These are phyloP conservation scores for Phytophthora syringae DNA, from an alignment of 352 stramenopile species.

Conservation along the genomic window DNA sequence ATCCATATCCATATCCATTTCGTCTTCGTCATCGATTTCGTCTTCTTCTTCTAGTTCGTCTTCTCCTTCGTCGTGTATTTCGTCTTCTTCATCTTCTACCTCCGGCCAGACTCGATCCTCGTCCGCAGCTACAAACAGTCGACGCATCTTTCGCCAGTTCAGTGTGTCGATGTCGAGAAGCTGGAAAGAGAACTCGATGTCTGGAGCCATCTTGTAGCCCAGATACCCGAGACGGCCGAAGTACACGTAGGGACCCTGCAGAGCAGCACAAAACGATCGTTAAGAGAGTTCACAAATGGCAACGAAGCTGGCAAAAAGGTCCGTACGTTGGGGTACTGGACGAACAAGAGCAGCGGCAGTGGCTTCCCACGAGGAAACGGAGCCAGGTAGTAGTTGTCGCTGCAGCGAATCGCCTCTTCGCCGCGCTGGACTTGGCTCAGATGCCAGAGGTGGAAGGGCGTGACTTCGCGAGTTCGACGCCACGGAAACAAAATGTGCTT, in stretches of 20 bases:
- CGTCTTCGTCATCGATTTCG: no score
- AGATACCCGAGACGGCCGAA: conserved; percentile 68
- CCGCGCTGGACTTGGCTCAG: conserved; percentile 26
- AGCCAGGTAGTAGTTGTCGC: conserved; percentile 17
- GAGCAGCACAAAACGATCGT: neutral
- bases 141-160: conserved; percentile 32
- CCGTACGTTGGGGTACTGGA: conserved; percentile 37
- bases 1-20: neutral
- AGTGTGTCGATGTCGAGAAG: conserved; percentile 52
- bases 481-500: conserved; percentile 34
- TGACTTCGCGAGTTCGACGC: conserved; percentile 19
- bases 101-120: neutral
- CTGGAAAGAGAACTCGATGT: conserved; percentile 69
- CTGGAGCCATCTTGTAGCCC: conserved; percentile 38
- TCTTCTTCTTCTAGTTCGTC: no score
- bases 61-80: no score
- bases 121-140: neutral
- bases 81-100: neutral
- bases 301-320: neutral
- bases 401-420: conserved; percentile 21
- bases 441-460: conserved; percentile 20
- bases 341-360: conserved; percentile 27
- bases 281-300: conserved; percentile 1
- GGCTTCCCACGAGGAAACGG: conserved; percentile 7
- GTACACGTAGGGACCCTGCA: conserved; percentile 68